Percentiles rank a stretch among this genome's conserved stretches.
These are phyloP conservation scores for Trametes gibbosa DNA, from an alignment of 768 basidiomycete species.

Conservation along the genomic window DNA sequence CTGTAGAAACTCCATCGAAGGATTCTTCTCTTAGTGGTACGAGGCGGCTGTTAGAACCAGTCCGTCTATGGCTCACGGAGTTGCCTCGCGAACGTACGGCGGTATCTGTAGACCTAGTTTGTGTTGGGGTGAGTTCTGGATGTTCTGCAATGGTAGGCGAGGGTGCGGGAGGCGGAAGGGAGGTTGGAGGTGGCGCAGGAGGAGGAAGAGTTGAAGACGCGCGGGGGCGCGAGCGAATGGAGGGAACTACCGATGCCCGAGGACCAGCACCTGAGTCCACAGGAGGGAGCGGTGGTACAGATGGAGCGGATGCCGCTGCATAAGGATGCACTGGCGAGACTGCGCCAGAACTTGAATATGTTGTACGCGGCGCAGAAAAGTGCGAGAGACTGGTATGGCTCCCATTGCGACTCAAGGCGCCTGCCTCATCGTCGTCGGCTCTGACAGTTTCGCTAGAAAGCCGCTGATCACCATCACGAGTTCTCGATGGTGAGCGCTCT, in stretches of 20 bases:
- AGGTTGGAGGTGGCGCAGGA: constrained; percentile 60
- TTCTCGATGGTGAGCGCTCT: constrained; percentile 29
- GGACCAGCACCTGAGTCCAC: neutral
- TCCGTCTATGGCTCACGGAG: constrained; percentile 51
- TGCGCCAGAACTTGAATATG: constrained; percentile 2
- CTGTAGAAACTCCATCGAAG: constrained; percentile 35
- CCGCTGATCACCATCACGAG: constrained; percentile 26
- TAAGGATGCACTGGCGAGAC: constrained; percentile 21
- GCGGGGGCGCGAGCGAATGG: constrained; percentile 38
- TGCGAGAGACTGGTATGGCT: constrained; percentile 13
- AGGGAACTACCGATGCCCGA: constrained; percentile 5
- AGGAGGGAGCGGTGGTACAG: constrained; percentile 6
- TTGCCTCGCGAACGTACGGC: constrained; percentile 43
- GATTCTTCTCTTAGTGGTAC: constrained; percentile 63
- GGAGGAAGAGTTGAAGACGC: constrained; percentile 63
- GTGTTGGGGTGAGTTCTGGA: constrained; percentile 30
- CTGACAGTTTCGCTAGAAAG: constrained; percentile 10
- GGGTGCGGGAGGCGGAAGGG: constrained; percentile 61
- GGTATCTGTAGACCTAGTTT: constrained; percentile 35
- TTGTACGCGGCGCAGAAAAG: constrained; percentile 4
- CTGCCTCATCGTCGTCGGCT: constrained; percentile 12
- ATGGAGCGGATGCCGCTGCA: constrained; percentile 13
- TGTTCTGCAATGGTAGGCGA: constrained; percentile 26
- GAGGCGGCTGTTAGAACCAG: constrained; percentile 56
- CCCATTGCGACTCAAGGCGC: constrained; percentile 5